Percentiles rank a stretch among this genome's conserved stretches.
These are phyloP conservation scores for Smittium mucronatum DNA, from an alignment of 371 early-diverging fungal genomes.

Conservation along the genomic window DNA sequence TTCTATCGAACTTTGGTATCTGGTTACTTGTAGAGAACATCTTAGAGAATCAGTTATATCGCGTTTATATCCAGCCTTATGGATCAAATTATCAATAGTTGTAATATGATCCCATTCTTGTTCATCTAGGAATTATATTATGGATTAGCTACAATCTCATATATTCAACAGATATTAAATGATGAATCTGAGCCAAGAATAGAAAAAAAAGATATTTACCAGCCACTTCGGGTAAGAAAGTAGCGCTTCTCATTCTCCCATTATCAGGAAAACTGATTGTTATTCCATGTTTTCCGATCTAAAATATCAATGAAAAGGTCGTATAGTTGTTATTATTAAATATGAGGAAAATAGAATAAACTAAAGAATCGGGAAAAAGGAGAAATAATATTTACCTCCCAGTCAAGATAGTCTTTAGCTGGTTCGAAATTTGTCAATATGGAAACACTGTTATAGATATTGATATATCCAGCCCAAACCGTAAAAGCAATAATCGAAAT, in stretches of 20 bases:
- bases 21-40: slow-evolving; percentile 45
- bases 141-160: neutral
- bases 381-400: slow-evolving; percentile 43
- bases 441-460: slow-evolving; percentile 41
- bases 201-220: neutral
- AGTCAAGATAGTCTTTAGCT: slow-evolving; percentile 60
- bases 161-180: neutral
- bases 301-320: neutral
- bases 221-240: slow-evolving; percentile 84
- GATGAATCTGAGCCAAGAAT: neutral
- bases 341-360: neutral
- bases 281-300: slow-evolving; percentile 69
- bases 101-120: slow-evolving; percentile 74
- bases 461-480: no score
- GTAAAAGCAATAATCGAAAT: no score
- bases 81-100: slow-evolving; percentile 66
- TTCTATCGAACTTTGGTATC: slow-evolving; percentile 69
- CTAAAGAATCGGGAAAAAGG: neutral
- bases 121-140: slow-evolving; percentile 17
- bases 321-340: neutral
- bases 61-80: slow-evolving; percentile 68
- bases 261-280: slow-evolving; percentile 66
- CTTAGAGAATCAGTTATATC: slow-evolving; percentile 43
- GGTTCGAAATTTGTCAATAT: slow-evolving; percentile 72
- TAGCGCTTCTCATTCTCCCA: slow-evolving; percentile 53